Conservation (phyloP, 108 stramenopile genomes). For the Skeletonema tropicum region DNA sequence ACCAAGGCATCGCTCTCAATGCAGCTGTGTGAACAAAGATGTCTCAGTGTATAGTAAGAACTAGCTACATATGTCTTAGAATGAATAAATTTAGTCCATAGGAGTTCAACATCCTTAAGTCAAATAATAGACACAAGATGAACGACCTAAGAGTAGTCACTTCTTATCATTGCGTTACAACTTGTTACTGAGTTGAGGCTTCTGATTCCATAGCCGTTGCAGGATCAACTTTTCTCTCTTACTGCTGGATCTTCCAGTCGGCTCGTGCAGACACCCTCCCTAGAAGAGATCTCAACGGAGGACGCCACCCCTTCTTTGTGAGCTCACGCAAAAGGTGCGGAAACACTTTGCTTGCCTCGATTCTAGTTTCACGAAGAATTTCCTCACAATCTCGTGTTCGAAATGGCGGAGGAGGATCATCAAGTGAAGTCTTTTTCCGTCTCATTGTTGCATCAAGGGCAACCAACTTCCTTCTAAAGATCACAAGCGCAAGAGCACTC, state of each 20-base stretch:
- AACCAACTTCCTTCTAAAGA: conserved; percentile 63
- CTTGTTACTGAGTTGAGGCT: background rate
- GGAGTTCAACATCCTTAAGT: background rate
- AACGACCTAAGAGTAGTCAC: no score
- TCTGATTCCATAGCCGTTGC: background rate
- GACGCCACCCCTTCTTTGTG: conserved; percentile 63
- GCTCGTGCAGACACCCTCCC: conserved; percentile 75
- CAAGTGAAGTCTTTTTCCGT: conserved; percentile 9
- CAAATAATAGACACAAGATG: no score
- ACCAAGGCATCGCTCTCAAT: background rate
- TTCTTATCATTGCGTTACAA: background rate
- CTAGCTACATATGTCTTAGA: background rate
- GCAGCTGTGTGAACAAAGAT: background rate
- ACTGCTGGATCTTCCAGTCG: conserved; percentile 61
- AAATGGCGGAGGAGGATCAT: conserved; percentile 17
- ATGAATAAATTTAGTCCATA: background rate
- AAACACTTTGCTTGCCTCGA: conserved; percentile 57
- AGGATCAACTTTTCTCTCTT: conserved; percentile 1
- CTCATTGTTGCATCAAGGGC: conserved; percentile 16
- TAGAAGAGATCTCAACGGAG: conserved; percentile 76
- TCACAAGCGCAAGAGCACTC: conserved; percentile 69
- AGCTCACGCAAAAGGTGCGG: conserved; percentile 63
- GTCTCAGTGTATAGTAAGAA: no score
- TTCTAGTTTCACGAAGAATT: conserved; percentile 53
- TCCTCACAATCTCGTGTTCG: conserved; percentile 67